Evolutionary conservation across 192 early-diverging fungal species (phyloP).

Genomic region (Backusella macrospora): DNA sequence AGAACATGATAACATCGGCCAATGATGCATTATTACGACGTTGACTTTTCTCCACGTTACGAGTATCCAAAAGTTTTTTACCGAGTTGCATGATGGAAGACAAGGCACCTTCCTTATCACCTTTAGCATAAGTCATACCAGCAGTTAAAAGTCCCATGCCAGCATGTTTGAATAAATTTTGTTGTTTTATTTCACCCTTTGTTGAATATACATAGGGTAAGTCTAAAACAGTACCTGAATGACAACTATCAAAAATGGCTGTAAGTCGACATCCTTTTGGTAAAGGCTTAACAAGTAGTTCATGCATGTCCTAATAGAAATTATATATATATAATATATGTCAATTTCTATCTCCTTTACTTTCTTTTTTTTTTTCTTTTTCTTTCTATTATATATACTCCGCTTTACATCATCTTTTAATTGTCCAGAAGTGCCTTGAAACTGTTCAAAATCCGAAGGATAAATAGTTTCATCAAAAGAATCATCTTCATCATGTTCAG

Average conservation of each 20-base stretch:
- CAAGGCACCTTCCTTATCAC: constrained; percentile 48
- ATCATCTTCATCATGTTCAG: constrained; percentile 74
- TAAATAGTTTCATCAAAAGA: constrained; percentile 81
- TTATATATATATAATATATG: background rate
- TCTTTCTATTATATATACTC: background rate
- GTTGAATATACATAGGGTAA: constrained; percentile 80
- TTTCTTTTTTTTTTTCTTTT: background rate
- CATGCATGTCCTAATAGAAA: constrained; percentile 58
- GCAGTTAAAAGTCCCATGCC: constrained; percentile 49
- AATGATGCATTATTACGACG: constrained; percentile 45
- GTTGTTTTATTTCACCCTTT: constrained; percentile 57
- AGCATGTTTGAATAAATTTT: constrained; percentile 48
- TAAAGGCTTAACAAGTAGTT: constrained; percentile 71
- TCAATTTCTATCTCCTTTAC: background rate
- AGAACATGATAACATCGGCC: constrained; percentile 82
- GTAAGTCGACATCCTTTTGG: constrained; percentile 70
- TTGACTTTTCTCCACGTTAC: constrained; percentile 23
- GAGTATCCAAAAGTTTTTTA: constrained; percentile 45
- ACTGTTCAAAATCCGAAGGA: constrained; percentile 57
- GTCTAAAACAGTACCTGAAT: constrained; percentile 82
- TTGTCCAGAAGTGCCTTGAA: constrained; percentile 58
- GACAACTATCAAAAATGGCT: constrained; percentile 85
- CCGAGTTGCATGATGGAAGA: constrained; percentile 48
- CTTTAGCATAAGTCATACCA: constrained; percentile 52
- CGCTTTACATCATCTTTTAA: constrained; percentile 68